Evolutionary conservation across 1,139 yeast species (phyloP).

Genomic region (Magnusiomyces paraingens): DNA sequence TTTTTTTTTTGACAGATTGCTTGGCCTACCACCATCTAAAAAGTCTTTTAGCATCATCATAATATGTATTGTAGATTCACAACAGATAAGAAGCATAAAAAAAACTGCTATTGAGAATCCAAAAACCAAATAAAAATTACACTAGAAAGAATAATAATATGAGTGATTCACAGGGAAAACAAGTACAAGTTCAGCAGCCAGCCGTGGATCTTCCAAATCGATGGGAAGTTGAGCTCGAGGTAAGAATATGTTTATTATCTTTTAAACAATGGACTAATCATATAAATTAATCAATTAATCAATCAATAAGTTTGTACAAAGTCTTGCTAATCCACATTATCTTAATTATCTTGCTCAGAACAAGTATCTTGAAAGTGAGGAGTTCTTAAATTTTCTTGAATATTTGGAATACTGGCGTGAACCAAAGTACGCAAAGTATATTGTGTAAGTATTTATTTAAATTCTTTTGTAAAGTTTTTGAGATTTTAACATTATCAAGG

Average conservation of each 20-base stretch:
- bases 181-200: too few species aligned
- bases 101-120: not conserved
- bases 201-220: conserved; percentile 50
- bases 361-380: conserved; percentile 54
- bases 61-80: not conserved
- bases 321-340: conserved; percentile 73
- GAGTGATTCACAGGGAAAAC: too few species aligned
- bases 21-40: too few species aligned
- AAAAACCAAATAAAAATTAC: too few species aligned
- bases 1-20: too few species aligned
- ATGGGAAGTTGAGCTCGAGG: conserved; percentile 77
- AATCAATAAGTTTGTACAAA: conserved; percentile 57
- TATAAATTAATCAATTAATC: too few species aligned
- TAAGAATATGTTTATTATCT: conserved; percentile 22
- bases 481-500: conserved; percentile 12
- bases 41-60: too few species aligned
- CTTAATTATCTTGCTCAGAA: conserved; percentile 69
- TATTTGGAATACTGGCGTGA: conserved; percentile 71
- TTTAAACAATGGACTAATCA: conserved; percentile 5
- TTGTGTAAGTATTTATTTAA: conserved; percentile 37
- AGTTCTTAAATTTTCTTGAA: conserved; percentile 55
- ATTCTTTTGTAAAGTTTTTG: not conserved
- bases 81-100: not conserved
- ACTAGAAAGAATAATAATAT: too few species aligned
- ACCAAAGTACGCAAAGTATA: conserved; percentile 57